Base-by-base conservation (phyloP, 1,139 yeast species). In the Saccharomyces pastorianus region DNA sequence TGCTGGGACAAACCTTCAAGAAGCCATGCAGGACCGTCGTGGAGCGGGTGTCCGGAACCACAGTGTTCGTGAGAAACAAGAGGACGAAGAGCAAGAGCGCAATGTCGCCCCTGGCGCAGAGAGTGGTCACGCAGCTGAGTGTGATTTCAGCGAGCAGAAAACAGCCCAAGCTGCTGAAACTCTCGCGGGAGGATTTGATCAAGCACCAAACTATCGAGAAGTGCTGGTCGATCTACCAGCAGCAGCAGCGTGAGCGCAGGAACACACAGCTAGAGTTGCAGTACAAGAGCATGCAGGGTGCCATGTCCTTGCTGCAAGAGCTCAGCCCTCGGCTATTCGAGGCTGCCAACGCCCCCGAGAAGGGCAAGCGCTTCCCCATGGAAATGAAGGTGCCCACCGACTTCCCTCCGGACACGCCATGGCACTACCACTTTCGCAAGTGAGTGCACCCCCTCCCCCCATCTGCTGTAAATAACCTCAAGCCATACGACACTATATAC, bases 381-480 rank as follows among this genome's bases (percentile, higher is more conserved):
- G 96, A 91, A 64, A 71, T 89, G 73, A 81, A 95, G 67, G 82
- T 88, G 4, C 98, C 99, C 34, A 87, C 96, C 1, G 95, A 90
- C 55, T 88, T 76, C 59, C 99, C 99, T n/a, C 86, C 98, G 44
- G 83, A 81, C 64, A 78, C 80, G 58, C 78, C 88, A 29, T 91
- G 98, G 97, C 82, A 84, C 56, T 80, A 82, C 65, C 82, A 84
- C 61, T 88, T 59, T 55, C 60, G 58, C 50, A 58, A 61, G 55
- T 50, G 25, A 38, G 9, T 9, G 25, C 3, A 3, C 13, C 44
- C 6, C 13, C 13, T 4, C 6, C 23, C 23, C 23, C 2, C 23
- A 4, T 4, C 25, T 9, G 11, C 25, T 38, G 44, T 38, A 38
- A 38, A 38, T 38, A 38, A 20, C 23, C 23, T 20, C 23, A 20